These are phyloP conservation scores for Magnaporthiopsis rhizophila DNA, from an alignment of 2,329 filamentous ascomycete genomes.

Conservation along the genomic window DNA sequence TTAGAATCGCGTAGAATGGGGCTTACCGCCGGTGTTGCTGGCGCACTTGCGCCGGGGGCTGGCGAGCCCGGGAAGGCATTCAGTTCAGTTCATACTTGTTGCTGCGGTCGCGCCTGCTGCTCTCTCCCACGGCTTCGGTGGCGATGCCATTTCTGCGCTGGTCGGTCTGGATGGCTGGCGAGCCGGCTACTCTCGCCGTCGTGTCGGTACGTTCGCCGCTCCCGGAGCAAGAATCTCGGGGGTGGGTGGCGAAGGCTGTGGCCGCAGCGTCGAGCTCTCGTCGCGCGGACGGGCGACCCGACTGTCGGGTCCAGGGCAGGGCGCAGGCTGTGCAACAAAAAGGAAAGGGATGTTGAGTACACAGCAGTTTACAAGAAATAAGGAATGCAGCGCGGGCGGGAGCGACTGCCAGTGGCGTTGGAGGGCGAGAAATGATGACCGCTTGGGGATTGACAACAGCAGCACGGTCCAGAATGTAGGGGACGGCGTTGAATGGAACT, in stretches of 20 bases:
- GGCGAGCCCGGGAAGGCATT: not conserved
- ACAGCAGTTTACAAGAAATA: not conserved
- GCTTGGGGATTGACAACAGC: not conserved
- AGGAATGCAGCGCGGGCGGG: not conserved
- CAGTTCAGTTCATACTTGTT: not conserved
- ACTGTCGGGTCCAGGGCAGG: not conserved
- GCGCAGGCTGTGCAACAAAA: not conserved
- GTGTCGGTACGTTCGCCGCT: not conserved
- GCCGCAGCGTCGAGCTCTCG: not conserved
- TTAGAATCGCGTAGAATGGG: not conserved
- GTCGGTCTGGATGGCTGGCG: not conserved
- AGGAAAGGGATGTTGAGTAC: not conserved
- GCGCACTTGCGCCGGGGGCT: slow-evolving; percentile 1
- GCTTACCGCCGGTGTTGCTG: not conserved
- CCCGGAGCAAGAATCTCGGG: not conserved
- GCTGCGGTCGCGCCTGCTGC: slow-evolving; percentile 53
- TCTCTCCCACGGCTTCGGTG: slow-evolving; percentile 96
- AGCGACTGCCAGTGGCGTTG: not conserved
- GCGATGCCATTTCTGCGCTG: slow-evolving; percentile 54
- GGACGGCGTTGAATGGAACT: not conserved
- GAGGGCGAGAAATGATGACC: not conserved
- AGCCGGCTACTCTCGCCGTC: not conserved
- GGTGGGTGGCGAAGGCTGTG: not conserved
- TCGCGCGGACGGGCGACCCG: not conserved
- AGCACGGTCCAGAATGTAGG: not conserved